Base-by-base conservation (phyloP, 116 monocot genomes). In the Dioscorea cayenensis region DNA sequence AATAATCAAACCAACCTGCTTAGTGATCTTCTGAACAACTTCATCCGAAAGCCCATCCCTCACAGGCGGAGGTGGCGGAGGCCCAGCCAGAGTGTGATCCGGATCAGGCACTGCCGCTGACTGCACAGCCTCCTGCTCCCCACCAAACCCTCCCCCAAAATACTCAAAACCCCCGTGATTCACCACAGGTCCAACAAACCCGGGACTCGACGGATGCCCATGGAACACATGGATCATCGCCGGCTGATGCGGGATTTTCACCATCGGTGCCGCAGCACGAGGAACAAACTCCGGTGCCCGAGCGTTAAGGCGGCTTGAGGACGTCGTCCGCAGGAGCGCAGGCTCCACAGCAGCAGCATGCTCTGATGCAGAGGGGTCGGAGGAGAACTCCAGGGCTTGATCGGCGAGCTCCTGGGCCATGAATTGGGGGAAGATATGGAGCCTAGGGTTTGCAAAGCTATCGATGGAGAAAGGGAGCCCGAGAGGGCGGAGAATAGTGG, bases 211-310 rank as follows among this genome's bases (percentile, higher is more conserved):
- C 10, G 74, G 67, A 43, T 3, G 43, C 27, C 63, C 69, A 55
- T 72, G 82, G 70, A 66, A 75, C 9, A 71, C 65, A 61, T 76
- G 82, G 37, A 81, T 70, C 66, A 74, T 43, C 43, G 43, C 61
- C 10, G 76, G 75, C 0, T 65, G 80, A 14, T 71, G 74, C 27
- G 69, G 78, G 72, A 85, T 85, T 78, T 76, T 76, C 64, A 76
- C 67, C 64, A 78, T 71, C 55, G 62, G 60, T 35, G 64, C 60
- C 27, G 77, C 38, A n/a, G 51, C 48, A 20, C 87, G 77, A 19
- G 90, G 90, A 12, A 91, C 87, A 74, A 87, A 91, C 74, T 87
- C 87, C 52, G 90, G 84, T 28, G 90, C 90, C 6, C 68, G 77
- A 43, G 90, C 90, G 78, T 91, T 91, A 67, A 91, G 84, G 13